Conservation (phyloP, 2,329 filamentous ascomycete genomes). For the Botrytis tulipae region DNA sequence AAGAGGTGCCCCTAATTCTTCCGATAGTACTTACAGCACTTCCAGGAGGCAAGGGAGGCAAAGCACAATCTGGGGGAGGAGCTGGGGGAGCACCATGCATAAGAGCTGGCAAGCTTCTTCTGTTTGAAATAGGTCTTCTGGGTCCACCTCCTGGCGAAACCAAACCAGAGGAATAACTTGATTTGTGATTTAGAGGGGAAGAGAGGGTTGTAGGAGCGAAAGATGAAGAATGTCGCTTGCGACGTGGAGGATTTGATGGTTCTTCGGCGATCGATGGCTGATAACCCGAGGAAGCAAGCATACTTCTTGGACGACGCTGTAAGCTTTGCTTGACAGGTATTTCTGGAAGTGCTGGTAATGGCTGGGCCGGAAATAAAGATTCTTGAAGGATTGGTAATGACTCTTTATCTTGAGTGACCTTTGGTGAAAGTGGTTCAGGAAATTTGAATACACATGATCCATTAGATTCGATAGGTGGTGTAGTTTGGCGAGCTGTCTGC, state of each 20-base stretch:
- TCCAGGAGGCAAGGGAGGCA: slow-evolving; percentile 36
- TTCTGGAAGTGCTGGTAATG: slow-evolving; percentile 1
- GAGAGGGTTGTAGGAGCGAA: slow-evolving; percentile 13
- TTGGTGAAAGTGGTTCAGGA: background rate
- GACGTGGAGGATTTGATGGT: slow-evolving; percentile 1
- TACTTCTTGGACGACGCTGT: slow-evolving; percentile 12
- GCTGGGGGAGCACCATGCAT: slow-evolving; percentile 36
- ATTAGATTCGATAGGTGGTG: slow-evolving; percentile 14
- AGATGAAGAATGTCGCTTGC: slow-evolving; percentile 7
- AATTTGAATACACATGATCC: slow-evolving; percentile 10
- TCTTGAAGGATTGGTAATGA: slow-evolving; percentile 9
- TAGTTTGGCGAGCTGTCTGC: slow-evolving; percentile 3
- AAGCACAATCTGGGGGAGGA: slow-evolving; percentile 37
- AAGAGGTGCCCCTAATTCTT: background rate
- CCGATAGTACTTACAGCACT: background rate
- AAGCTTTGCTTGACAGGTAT: background rate
- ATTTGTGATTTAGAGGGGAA: background rate
- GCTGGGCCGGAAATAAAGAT: background rate
- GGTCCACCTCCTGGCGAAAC: slow-evolving; percentile 14
- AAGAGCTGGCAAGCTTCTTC: slow-evolving; percentile 34
- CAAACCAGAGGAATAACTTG: background rate
- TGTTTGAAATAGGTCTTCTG: slow-evolving; percentile 25
- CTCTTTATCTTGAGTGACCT: slow-evolving; percentile 2
- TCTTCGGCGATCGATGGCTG: background rate
- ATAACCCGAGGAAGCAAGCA: background rate